Base-by-base conservation (phyloP, 1,139 yeast genomes). In the Candida tetrigidarum region DNA sequence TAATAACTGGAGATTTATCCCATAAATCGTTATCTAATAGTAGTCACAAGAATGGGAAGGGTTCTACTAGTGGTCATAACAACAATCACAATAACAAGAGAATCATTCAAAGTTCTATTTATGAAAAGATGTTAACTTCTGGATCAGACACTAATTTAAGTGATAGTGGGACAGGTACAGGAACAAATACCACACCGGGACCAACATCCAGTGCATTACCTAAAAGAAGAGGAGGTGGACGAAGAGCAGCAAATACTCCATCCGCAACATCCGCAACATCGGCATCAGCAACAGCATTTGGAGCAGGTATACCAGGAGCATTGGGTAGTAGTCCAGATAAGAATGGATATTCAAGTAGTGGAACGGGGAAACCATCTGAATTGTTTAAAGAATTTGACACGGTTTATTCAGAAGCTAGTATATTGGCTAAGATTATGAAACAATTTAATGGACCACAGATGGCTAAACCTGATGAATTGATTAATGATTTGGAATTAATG, bases 371-470 rank as follows among this genome's bases (percentile, higher is more conserved):
- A 22, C 47, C 35, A 14, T 27, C 23, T 23, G 45, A 41, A 16
- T 46, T 46, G 5, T 43, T 40, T 16, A 53, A 50, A 8, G 59
- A 48, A 29, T 46, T 45, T 26, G 44, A 37, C 27, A 28, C 25
- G 7, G 52, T 62, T 47, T 62, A 62, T 48, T 61, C 73, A 1
- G 79, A 74, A 50, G 64, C 77, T 0, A 63, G 63, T 19, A 57
- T 74, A 23, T 60, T 74, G 44, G 77, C 78, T 3, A 70, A 67
- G 54, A 74, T 74, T 40, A 68, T 69, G 71, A 74, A 74, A 55
- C 76, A 72, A 47, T 74, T 71, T 46, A 53, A 52, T 19, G 78
- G 78, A 2, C 79, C 79, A 3, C 69, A 65, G 42, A 55, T 67
- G 19, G 73, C 68, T 3, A 65, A 53, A 40, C 53, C 57, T 7